Evolutionary conservation across 495 filamentous ascomycete species (phyloP).

Genomic region (Extremus antarcticus): DNA sequence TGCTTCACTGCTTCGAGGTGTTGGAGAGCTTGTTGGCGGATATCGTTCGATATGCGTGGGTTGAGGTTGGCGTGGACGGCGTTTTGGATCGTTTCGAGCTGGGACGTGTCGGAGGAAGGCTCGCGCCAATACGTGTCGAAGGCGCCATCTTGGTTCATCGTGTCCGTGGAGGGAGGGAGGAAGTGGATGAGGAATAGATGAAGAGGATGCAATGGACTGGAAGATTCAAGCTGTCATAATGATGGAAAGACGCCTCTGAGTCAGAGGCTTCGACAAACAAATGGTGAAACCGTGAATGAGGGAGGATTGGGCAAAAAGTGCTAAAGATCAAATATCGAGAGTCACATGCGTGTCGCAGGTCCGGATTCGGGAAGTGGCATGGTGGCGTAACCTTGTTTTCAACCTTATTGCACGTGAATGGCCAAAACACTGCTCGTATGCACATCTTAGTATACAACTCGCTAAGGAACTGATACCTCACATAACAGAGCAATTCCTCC

Average conservation of each 20-base stretch:
- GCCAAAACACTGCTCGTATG: no score
- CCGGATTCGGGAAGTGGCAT: no score
- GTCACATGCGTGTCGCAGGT: no score
- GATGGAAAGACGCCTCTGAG: not conserved
- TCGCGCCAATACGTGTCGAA: constrained; percentile 4
- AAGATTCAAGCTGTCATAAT: not conserved
- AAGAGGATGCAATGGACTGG: not conserved
- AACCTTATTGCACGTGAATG: no score
- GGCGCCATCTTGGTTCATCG: constrained; percentile 2
- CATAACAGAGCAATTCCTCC: constrained; percentile 37
- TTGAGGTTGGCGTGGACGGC: constrained; percentile 80
- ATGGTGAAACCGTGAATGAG: no score
- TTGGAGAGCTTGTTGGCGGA: constrained; percentile 68
- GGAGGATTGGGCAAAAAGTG: no score
- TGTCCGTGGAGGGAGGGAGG: not conserved
- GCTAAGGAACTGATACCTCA: constrained; percentile 19
- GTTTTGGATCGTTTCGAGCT: constrained; percentile 53
- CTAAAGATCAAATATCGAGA: no score
- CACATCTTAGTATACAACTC: no score
- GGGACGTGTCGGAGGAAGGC: constrained; percentile 9
- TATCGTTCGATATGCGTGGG: constrained; percentile 66
- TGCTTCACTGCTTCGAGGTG: constrained; percentile 79
- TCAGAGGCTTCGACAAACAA: no score
- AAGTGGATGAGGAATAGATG: not conserved
- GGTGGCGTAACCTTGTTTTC: no score